These are phyloP conservation scores for Melanogaster broomeanus DNA, from an alignment of 768 basidiomycete genomes.

Conservation along the genomic window DNA sequence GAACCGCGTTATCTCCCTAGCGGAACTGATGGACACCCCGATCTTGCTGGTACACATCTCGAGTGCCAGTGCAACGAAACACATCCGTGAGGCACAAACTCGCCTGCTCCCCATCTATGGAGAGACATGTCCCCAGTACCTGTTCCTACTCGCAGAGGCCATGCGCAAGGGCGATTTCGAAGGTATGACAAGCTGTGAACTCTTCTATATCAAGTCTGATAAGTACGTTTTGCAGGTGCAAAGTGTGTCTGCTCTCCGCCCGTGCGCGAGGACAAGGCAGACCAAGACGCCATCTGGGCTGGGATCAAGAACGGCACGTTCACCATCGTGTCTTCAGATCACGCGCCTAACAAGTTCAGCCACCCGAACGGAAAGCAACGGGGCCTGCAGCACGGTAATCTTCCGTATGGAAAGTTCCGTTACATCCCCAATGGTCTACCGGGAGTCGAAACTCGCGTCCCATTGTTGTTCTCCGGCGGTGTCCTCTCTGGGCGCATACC, in stretches of 20 bases:
- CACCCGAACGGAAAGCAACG: conserved; percentile 29
- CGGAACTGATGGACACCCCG: conserved; percentile 20
- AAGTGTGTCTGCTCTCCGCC: conserved; percentile 21
- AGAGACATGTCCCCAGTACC: conserved; percentile 20
- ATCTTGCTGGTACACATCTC: conserved; percentile 20
- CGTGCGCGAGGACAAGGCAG: conserved; percentile 11
- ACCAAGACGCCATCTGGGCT: conserved; percentile 17
- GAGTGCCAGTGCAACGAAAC: conserved; percentile 9
- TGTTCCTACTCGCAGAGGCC: conserved; percentile 13
- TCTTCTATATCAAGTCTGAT: too few species aligned
- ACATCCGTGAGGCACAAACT: conserved; percentile 17
- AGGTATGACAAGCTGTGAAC: not conserved
- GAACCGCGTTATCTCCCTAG: conserved; percentile 13
- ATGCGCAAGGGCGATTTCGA: conserved; percentile 18
- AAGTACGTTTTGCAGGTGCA: not conserved
- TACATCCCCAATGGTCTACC: conserved; percentile 37
- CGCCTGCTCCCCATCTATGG: conserved; percentile 20
- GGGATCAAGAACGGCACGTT: conserved; percentile 24
- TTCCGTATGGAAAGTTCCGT: conserved; percentile 29
- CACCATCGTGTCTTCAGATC: conserved; percentile 33
- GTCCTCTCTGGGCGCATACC: conserved; percentile 32
- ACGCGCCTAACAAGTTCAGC: conserved; percentile 31
- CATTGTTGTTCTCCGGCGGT: conserved; percentile 31
- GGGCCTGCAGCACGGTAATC: conserved; percentile 20
- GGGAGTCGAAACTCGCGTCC: conserved; percentile 35